These are phyloP conservation scores for Stemphylium beticola DNA, from an alignment of 2,329 filamentous ascomycete species.

Conservation along the genomic window DNA sequence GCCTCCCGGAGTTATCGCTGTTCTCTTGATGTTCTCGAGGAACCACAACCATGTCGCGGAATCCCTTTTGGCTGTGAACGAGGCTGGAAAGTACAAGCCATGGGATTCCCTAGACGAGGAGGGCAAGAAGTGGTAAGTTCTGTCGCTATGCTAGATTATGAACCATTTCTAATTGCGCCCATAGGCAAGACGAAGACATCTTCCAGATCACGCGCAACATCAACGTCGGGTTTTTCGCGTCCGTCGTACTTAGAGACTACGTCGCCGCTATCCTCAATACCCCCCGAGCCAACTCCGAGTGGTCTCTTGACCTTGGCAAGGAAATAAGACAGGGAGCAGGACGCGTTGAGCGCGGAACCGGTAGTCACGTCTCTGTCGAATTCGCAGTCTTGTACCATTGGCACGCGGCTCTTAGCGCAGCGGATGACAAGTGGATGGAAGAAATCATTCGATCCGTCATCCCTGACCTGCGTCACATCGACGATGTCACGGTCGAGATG, in stretches of 20 bases:
- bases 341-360: conserved; percentile 67
- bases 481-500: conserved; percentile 42
- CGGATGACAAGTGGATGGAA: conserved; percentile 80
- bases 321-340: conserved; percentile 63
- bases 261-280: conserved; percentile 78
- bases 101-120: conserved; percentile 64
- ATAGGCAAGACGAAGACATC: conserved; percentile 37
- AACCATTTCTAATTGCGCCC: conserved; percentile 13
- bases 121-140: conserved; percentile 43
- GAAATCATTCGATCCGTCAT: conserved; percentile 48
- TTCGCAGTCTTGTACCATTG: conserved; percentile 88
- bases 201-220: conserved; percentile 65
- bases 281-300: conserved; percentile 73
- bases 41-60: conserved; percentile 87
- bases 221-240: conserved; percentile 59
- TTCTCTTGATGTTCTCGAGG: conserved; percentile 69
- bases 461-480: conserved; percentile 36
- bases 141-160: neutral
- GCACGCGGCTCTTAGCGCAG: conserved; percentile 77
- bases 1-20: conserved; percentile 69
- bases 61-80: conserved; percentile 80
- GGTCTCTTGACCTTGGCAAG: conserved; percentile 78
- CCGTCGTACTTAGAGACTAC: conserved; percentile 78
- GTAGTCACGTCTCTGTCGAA: conserved; percentile 82
- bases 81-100: conserved; percentile 75